phyloP scores from a whole-genome alignment of 2,329 filamentous ascomycete species.

The Phoma sp. region DNA sequence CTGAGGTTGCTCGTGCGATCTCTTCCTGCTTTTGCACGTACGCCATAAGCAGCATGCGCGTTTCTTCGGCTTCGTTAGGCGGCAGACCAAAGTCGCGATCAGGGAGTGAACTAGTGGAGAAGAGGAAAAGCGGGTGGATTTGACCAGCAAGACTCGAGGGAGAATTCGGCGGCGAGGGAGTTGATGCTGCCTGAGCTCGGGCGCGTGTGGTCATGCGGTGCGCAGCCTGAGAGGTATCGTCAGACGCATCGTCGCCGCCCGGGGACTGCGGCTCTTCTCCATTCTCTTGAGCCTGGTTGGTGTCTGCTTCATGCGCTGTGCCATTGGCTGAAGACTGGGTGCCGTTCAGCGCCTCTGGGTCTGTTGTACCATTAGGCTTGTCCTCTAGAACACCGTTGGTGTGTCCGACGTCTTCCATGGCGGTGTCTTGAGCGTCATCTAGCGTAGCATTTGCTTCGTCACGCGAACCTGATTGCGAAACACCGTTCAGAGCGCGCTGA shows the following conservation, averaged over 20 bases:
- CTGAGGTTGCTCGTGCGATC: slow-evolving; percentile 72
- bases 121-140: slow-evolving; percentile 77
- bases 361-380: slow-evolving; percentile 20
- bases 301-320: slow-evolving; percentile 19
- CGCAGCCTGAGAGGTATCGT: slow-evolving; percentile 51
- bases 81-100: slow-evolving; percentile 77
- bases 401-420: slow-evolving; percentile 37
- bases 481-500: slow-evolving; percentile 18
- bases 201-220: slow-evolving; percentile 64
- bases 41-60: slow-evolving; percentile 73
- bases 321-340: slow-evolving; percentile 32
- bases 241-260: slow-evolving; percentile 48
- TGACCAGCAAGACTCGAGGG: slow-evolving; percentile 59
- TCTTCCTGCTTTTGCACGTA: slow-evolving; percentile 90
- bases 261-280: slow-evolving; percentile 31
- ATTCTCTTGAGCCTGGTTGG: slow-evolving; percentile 28
- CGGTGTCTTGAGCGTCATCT: slow-evolving; percentile 29
- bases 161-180: slow-evolving; percentile 51
- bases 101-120: slow-evolving; percentile 66
- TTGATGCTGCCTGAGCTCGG: slow-evolving; percentile 55
- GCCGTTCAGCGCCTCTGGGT: slow-evolving; percentile 22
- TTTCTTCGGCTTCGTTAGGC: slow-evolving; percentile 76
- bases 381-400: slow-evolving; percentile 22
- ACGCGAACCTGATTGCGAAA: slow-evolving; percentile 9
- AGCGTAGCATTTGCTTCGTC: slow-evolving; percentile 22